Conservation (phyloP, 2,329 filamentous ascomycete species). For the Nigrospora osmanthi region DNA sequence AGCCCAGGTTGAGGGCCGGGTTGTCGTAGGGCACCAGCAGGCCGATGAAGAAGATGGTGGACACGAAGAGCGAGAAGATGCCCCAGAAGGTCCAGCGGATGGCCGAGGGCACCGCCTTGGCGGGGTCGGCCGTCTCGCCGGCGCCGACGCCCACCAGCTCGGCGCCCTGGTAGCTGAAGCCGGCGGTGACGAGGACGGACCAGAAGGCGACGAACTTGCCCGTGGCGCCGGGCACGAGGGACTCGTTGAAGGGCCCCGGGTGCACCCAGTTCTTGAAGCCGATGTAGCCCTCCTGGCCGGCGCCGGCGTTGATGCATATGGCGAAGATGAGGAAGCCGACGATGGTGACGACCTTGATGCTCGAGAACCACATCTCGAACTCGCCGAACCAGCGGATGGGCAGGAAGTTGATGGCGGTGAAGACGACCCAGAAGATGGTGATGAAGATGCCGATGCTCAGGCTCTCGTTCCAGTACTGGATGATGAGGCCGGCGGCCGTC, state of each 20-base stretch:
- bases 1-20: conserved; percentile 7
- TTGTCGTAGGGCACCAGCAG: conserved; percentile 55
- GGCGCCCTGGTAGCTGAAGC: conserved; percentile 65
- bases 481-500: conserved; percentile 64
- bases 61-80: conserved; percentile 61
- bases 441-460: conserved; percentile 67
- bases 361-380: conserved; percentile 71
- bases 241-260: conserved; percentile 60
- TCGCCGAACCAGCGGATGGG: conserved; percentile 69
- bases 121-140: conserved; percentile 66
- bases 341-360: conserved; percentile 69
- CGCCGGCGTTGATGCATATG: conserved; percentile 68
- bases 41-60: conserved; percentile 62
- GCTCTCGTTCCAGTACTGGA: conserved; percentile 62
- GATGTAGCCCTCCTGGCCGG: conserved; percentile 60
- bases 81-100: conserved; percentile 71
- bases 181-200: conserved; percentile 59
- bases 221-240: conserved; percentile 42
- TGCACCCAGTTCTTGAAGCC: conserved; percentile 65
- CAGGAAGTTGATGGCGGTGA: conserved; percentile 62
- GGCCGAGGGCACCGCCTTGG: conserved; percentile 63
- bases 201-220: conserved; percentile 64
- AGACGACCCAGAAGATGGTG: conserved; percentile 62
- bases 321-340: conserved; percentile 70
- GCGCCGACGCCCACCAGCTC: conserved; percentile 75